Base-by-base conservation (phyloP, 768 basidiomycete genomes). In the Lactifluus hygrophoroides region DNA sequence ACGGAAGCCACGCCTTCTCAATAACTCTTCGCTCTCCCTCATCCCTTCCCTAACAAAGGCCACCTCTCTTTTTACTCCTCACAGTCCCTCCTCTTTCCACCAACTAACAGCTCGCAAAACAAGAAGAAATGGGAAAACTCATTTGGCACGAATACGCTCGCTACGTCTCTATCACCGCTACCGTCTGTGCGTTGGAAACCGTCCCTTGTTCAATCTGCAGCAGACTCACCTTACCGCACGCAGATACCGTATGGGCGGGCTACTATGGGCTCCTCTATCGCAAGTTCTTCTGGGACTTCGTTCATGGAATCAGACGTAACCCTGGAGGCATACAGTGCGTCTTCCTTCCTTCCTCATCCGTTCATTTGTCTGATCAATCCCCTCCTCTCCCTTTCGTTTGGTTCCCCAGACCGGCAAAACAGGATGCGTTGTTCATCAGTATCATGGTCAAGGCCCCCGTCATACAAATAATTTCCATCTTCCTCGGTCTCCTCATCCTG, bases 231-330 rank as follows among this genome's bases (percentile, higher is more conserved):
- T 34, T 13, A 40, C 58, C 57, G 37, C 56, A 43, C 28, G 38
- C 61, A 91, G 90, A 90, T 69, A 80, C 84, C 57, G 74, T 91
- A 11, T 91, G 89, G 90, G 85, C 88, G 14, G 76, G 80, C 32
- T 85, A 88, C 73, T 94, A 81, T 74, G 93, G 84, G 17, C 70
- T 94, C 14, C 75, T 86, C 65, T 93, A 83, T 74, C 88, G 91
- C 72, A 95, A 95, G 75, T 95, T 91, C 80, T 94, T 95, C 74
- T 95, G 90, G 88, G 94, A 95, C 75, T 91, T 95, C 69, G 74
- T 92, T n/a, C 85, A 83, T 58, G 92, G 88, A 47, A 85, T 78
- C 57, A 69, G 90, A 57, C 85, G 88, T 61, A 78, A 81, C 69
- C 88, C 88, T 28, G 88, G 88, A 73, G 88, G 88, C 53, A 56